Evolutionary conservation across 2,329 filamentous ascomycete genomes (phyloP).

Genomic region (Fusarium sp.): DNA sequence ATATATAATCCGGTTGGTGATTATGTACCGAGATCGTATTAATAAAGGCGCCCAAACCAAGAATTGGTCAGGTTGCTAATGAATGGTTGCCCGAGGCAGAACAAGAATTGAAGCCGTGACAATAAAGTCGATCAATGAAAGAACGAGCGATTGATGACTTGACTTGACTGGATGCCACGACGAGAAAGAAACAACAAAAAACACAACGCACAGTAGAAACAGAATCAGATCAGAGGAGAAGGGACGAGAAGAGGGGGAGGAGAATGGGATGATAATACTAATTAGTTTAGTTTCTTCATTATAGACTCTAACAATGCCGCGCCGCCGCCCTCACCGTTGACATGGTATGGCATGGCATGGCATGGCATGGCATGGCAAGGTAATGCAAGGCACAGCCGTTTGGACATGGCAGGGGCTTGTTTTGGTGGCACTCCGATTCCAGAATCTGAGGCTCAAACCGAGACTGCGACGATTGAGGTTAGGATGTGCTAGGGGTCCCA

Average conservation of each 20-base stretch:
- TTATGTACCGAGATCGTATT: slow-evolving; percentile 12
- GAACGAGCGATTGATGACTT: slow-evolving; percentile 31
- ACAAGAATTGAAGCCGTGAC: slow-evolving; percentile 28
- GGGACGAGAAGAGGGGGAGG: slow-evolving; percentile 18
- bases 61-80: slow-evolving; percentile 5
- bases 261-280: slow-evolving; percentile 34
- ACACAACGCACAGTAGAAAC: slow-evolving; percentile 19
- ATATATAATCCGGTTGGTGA: neutral
- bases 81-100: slow-evolving; percentile 43
- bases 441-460: slow-evolving; percentile 46
- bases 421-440: slow-evolving; percentile 26
- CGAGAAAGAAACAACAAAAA: slow-evolving; percentile 18
- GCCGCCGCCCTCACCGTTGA: slow-evolving; percentile 23
- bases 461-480: slow-evolving; percentile 41
- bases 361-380: slow-evolving; percentile 7
- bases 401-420: slow-evolving; percentile 14
- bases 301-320: slow-evolving; percentile 4
- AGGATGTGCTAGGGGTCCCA: slow-evolving; percentile 28
- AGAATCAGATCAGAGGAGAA: slow-evolving; percentile 27
- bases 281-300: slow-evolving; percentile 11
- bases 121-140: slow-evolving; percentile 21
- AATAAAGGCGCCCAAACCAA: slow-evolving; percentile 14
- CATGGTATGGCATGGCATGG: slow-evolving; percentile 9
- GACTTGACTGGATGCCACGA: slow-evolving; percentile 24
- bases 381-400: slow-evolving; percentile 6